Conservation (phyloP, 768 basidiomycete species). For the Clathrus columnatus region DNA sequence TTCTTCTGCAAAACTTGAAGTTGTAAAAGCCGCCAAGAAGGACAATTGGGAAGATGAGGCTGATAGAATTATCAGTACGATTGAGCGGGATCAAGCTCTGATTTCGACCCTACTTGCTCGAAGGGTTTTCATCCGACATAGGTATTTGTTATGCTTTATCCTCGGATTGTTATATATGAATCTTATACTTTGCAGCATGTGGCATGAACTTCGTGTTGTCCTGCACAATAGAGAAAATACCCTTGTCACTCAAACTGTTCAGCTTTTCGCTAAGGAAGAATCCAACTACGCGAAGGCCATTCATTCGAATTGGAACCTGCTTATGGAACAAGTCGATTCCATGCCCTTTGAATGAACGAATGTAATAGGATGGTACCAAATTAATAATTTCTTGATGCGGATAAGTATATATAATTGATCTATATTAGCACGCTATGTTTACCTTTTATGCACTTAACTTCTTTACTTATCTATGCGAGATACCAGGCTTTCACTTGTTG, state of each 20-base stretch:
- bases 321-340: slow-evolving; percentile 57
- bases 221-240: slow-evolving; percentile 86
- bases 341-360: slow-evolving; percentile 76
- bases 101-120: slow-evolving; percentile 69
- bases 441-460: too few species aligned
- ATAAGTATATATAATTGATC: too few species aligned
- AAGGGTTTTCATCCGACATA: slow-evolving; percentile 80
- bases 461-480: too few species aligned
- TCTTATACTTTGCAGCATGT: slow-evolving; percentile 48
- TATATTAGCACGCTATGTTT: too few species aligned
- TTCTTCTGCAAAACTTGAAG: slow-evolving; percentile 68
- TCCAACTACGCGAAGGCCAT: slow-evolving; percentile 56
- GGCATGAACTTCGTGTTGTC: slow-evolving; percentile 92
- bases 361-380: too few species aligned
- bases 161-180: slow-evolving; percentile 7
- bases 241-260: slow-evolving; percentile 63
- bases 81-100: slow-evolving; percentile 80
- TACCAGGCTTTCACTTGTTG: too few species aligned
- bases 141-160: slow-evolving; percentile 36
- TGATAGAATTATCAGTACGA: slow-evolving; percentile 58
- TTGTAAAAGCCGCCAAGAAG: slow-evolving; percentile 57
- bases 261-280: slow-evolving; percentile 68
- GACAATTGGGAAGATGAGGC: slow-evolving; percentile 83
- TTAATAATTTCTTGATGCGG: too few species aligned
- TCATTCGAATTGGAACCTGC: slow-evolving; percentile 62